These are phyloP conservation scores for Adiantum capillusveneris DNA, from an alignment of 75 land plant species.

Conservation along the genomic window DNA sequence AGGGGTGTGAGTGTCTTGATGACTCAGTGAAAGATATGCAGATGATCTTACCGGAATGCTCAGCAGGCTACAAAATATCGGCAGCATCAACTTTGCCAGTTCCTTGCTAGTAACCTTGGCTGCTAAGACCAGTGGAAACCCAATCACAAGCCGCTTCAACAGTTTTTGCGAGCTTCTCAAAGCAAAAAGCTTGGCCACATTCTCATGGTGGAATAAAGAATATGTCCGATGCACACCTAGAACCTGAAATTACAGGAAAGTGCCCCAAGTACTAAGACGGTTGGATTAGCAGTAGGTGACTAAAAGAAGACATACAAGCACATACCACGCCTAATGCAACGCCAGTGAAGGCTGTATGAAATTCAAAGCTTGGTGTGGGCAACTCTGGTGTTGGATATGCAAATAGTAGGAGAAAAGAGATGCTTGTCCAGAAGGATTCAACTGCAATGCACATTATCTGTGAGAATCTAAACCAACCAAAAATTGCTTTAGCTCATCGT, in stretches of 20 bases:
- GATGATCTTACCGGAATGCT: constrained; percentile 72
- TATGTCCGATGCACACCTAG: constrained; percentile 70
- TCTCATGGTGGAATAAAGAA: constrained; percentile 54
- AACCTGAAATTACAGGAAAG: constrained; percentile 40
- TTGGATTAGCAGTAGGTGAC: too few relatives aligned
- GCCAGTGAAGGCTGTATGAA: constrained; percentile 76
- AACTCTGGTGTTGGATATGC: constrained; percentile 93
- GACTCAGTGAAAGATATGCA: constrained; percentile 39
- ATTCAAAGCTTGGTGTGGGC: constrained; percentile 92
- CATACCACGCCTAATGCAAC: constrained; percentile 96
- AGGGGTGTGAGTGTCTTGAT: neutral
- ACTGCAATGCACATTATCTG: constrained; percentile 30
- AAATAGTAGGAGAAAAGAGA: constrained; percentile 65
- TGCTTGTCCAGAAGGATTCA: constrained; percentile 55
- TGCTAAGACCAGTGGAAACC: constrained; percentile 58
- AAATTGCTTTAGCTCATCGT: constrained; percentile 1
- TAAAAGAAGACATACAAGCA: neutral
- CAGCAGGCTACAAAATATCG: constrained; percentile 44
- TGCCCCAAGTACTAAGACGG: too few relatives aligned
- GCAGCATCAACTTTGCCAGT: constrained; percentile 72
- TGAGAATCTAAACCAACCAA: too few relatives aligned
- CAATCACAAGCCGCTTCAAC: constrained; percentile 46
- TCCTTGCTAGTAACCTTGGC: constrained; percentile 79
- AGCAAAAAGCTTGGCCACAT: constrained; percentile 42
- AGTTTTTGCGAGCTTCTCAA: constrained; percentile 24